Conservation (phyloP, 805 yeast genomes). For the Kuraishia molischiana region DNA sequence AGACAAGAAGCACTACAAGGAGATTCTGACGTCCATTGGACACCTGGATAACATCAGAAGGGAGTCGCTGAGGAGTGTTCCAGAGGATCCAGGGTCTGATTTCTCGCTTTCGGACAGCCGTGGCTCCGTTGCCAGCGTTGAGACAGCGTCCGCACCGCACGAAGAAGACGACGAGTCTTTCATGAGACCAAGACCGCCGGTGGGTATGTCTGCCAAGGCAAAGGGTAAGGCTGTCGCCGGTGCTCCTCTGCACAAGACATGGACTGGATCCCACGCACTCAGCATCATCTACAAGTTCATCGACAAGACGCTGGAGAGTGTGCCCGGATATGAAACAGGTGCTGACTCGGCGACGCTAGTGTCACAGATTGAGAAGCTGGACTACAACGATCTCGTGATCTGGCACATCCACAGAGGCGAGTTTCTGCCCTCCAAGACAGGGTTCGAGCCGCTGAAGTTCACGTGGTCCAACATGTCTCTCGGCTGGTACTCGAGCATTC, state of each 20-base stretch:
- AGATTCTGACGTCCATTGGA: constrained; percentile 23
- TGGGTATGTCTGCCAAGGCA: constrained; percentile 53
- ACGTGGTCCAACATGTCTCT: constrained; percentile 54
- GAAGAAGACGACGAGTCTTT: constrained; percentile 26
- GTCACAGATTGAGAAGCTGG: constrained; percentile 28
- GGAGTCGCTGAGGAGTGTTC: background rate
- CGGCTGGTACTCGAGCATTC: constrained; percentile 66
- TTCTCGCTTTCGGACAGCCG: background rate
- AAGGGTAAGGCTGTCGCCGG: constrained; percentile 42
- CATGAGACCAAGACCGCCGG: constrained; percentile 38
- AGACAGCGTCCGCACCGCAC: constrained; percentile 3
- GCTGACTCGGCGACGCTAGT: constrained; percentile 14
- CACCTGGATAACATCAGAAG: constrained; percentile 7
- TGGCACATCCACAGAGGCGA: constrained; percentile 17
- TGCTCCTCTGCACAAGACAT: constrained; percentile 36
- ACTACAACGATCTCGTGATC: constrained; percentile 14
- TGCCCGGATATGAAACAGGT: constrained; percentile 16
- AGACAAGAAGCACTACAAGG: constrained; percentile 27
- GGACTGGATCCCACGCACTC: constrained; percentile 50
- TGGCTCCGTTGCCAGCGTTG: background rate
- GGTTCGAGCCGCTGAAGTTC: constrained; percentile 40
- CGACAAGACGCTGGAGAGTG: constrained; percentile 13
- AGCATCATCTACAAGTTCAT: constrained; percentile 28
- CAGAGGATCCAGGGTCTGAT: constrained; percentile 3
- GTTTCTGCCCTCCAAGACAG: constrained; percentile 27